phyloP scores from a whole-genome alignment of 768 basidiomycete genomes.

The Kwoniella europaea region DNA sequence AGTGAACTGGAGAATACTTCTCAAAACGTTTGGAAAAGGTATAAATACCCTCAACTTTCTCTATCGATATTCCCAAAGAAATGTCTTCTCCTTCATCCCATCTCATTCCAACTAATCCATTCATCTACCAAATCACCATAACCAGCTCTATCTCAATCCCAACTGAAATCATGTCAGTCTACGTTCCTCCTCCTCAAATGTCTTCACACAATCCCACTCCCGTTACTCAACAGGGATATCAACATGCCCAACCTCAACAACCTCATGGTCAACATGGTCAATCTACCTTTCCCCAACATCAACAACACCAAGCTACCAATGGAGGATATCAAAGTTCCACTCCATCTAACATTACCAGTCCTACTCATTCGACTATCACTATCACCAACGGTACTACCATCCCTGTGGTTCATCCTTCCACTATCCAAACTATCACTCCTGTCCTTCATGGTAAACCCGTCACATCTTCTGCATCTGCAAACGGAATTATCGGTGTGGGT shows the following conservation, averaged over 20 bases:
- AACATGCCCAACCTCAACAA: neutral
- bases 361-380: neutral
- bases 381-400: neutral
- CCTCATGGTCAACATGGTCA: neutral
- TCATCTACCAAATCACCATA: neutral
- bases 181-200: neutral
- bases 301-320: neutral
- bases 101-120: neutral
- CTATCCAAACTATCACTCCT: neutral
- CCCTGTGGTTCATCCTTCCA: neutral
- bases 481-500: neutral
- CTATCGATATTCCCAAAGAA: neutral
- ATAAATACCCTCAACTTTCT: neutral
- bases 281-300: neutral
- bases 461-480: too few species aligned
- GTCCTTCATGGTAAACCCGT: neutral
- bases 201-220: neutral
- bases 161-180: neutral
- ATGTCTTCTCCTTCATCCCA: neutral
- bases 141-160: constrained; percentile 4
- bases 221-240: neutral
- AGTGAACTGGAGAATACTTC: neutral
- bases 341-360: neutral
- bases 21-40: neutral
- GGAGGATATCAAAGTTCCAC: neutral